Conservation (phyloP, 2,329 filamentous ascomycete species). For the Aspergillus luchuensis region DNA sequence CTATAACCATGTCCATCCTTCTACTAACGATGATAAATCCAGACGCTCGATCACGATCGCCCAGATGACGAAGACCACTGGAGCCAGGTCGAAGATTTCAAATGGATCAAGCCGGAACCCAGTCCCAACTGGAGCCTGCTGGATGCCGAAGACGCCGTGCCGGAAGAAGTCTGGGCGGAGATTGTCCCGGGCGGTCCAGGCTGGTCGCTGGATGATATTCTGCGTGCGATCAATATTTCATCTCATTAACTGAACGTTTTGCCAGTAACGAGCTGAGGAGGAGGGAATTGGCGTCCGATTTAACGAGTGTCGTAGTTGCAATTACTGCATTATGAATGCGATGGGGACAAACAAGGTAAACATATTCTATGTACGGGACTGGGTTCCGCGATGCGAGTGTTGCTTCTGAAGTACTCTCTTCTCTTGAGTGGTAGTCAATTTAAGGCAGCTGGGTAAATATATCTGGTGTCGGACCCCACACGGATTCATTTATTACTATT, state of each 20-base stretch:
- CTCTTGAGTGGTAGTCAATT: neutral
- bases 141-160: constrained; percentile 60
- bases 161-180: constrained; percentile 68
- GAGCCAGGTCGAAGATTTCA: constrained; percentile 94
- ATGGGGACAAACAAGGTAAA: neutral
- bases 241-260: neutral
- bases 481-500: too few relatives aligned
- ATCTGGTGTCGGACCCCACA: too few relatives aligned
- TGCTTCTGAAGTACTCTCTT: neutral
- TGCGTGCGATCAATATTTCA: constrained; percentile 46
- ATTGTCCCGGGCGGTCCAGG: constrained; percentile 66
- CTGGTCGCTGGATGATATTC: constrained; percentile 65
- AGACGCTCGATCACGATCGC: constrained; percentile 37
- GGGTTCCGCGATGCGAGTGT: neutral
- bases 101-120: constrained; percentile 83
- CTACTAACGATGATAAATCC: neutral
- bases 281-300: neutral
- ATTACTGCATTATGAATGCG: neutral
- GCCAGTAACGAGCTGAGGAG: neutral
- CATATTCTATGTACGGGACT: neutral
- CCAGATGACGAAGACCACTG: constrained; percentile 65
- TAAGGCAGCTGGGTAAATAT: too few relatives aligned
- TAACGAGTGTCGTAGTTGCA: neutral
- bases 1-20: too few relatives aligned
- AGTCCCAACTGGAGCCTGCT: constrained; percentile 87